Evolutionary conservation across 164 flowering plant genomes (phyloP).

Genomic region (Piper longum): DNA sequence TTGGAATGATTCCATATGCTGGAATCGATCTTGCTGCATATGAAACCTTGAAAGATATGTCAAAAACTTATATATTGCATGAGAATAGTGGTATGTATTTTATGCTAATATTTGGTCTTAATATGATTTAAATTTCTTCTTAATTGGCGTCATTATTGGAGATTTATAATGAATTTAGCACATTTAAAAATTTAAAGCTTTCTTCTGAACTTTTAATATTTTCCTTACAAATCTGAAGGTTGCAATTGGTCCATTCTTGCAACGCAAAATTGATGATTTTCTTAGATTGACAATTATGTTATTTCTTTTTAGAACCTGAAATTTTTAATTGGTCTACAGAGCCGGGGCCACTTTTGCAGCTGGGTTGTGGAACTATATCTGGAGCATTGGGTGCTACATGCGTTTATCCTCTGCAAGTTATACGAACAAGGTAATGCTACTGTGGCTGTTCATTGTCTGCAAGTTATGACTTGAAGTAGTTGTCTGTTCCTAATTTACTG

Average conservation of each 20-base stretch:
- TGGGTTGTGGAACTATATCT: constrained; percentile 87
- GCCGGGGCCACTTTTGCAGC: constrained; percentile 73
- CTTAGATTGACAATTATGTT: neutral
- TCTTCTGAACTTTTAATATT: too few relatives aligned
- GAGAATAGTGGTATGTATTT: constrained; percentile 40
- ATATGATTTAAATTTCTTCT: neutral
- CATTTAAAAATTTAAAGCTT: too few relatives aligned
- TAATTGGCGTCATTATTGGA: neutral
- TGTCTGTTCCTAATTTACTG: neutral
- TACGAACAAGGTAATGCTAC: constrained; percentile 67
- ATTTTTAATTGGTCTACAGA: constrained; percentile 17
- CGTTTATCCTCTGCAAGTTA: constrained; percentile 95
- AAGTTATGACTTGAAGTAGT: too few relatives aligned
- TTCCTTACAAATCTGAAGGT: neutral
- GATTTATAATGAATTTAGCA: neutral
- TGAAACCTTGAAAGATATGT: constrained; percentile 86
- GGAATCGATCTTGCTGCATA: constrained; percentile 94
- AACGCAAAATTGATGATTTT: neutral
- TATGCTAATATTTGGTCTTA: neutral
- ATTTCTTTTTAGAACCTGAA: constrained; percentile 1
- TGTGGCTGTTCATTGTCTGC: too few relatives aligned
- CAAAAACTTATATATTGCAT: constrained; percentile 54
- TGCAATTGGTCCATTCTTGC: neutral
- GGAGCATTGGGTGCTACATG: constrained; percentile 96
- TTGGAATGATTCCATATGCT: constrained; percentile 93